Percentiles rank a stretch among this genome's conserved stretches.
Evolutionary conservation across 2,329 filamentous ascomycete genomes (phyloP).

Genomic region (Trichoderma cornu-damae): DNA sequence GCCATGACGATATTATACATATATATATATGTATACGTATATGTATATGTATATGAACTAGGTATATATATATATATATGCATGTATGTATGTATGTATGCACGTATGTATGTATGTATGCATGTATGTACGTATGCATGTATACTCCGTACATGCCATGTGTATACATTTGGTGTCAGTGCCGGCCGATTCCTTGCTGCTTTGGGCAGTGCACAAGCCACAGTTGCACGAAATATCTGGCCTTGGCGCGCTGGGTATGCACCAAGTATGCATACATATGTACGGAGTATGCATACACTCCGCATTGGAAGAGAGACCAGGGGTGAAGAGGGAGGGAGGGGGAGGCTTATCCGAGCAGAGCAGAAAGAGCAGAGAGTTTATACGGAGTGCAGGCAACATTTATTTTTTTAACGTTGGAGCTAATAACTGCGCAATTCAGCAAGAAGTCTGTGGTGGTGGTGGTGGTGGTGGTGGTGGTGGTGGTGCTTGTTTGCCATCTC

Average conservation of each 20-base stretch:
- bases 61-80: too few species aligned
- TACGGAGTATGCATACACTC: not conserved
- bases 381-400: not conserved
- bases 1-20: constrained; percentile 19
- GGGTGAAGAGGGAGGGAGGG: not conserved
- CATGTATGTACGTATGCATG: too few species aligned
- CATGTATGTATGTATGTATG: too few species aligned
- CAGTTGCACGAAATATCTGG: constrained; percentile 8
- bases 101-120: too few species aligned
- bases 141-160: too few species aligned
- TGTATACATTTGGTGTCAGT: constrained; percentile 8
- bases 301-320: not conserved
- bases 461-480: constrained; percentile 5
- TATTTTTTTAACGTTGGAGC: constrained; percentile 1
- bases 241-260: constrained; percentile 5
- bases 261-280: constrained; percentile 7
- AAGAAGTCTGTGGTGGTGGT: constrained; percentile 8
- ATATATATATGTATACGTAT: too few species aligned
- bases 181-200: constrained; percentile 9
- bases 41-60: too few species aligned
- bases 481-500: not conserved
- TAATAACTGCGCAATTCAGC: constrained; percentile 1
- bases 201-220: constrained; percentile 15
- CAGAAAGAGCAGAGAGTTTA: too few species aligned
- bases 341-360: not conserved